Percentiles rank a stretch among this genome's conserved stretches.
Evolutionary conservation across 257 asterid genomes (phyloP).

Genomic region (Echium plantagineum): DNA sequence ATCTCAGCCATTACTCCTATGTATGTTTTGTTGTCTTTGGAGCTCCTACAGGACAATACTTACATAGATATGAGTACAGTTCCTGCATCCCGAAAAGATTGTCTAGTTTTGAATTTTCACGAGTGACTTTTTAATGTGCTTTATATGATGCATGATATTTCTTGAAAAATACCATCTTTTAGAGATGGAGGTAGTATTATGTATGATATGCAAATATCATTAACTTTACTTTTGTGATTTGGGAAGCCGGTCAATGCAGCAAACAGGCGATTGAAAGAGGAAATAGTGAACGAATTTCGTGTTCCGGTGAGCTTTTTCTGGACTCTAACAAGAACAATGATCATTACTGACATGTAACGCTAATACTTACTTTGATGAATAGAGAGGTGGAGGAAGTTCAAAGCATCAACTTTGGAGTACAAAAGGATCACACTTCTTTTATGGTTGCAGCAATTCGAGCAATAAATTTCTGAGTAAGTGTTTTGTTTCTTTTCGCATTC

Average conservation of each 20-base stretch:
- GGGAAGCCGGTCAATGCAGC: conserved; percentile 25
- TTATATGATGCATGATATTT: no score
- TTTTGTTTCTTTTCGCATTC: background rate
- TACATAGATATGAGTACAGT: background rate
- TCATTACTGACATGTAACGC: background rate
- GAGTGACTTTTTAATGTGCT: no score
- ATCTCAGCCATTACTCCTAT: conserved; percentile 19
- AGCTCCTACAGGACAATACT: background rate
- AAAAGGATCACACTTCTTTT: conserved; percentile 32
- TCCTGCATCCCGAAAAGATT: no score
- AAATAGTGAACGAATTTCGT: conserved; percentile 26
- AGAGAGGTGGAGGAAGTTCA: conserved; percentile 42
- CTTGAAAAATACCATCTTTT: no score
- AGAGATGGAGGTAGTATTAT: background rate
- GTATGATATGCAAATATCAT: background rate
- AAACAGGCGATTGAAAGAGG: conserved; percentile 18
- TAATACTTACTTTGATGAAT: conserved; percentile 9
- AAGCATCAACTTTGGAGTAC: conserved; percentile 41
- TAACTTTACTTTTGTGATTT: background rate
- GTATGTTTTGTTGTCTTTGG: conserved; percentile 8
- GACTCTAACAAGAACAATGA: background rate
- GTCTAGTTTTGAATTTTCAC: no score
- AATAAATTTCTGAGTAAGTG: conserved; percentile 28
- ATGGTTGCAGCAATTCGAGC: conserved; percentile 55
- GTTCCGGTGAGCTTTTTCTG: conserved; percentile 42